A percentile compares a stretch with the other conserved stretches of the same genome.
phyloP scores from a whole-genome alignment of 2,329 filamentous ascomycete genomes.

The Sporothrix protearum region DNA sequence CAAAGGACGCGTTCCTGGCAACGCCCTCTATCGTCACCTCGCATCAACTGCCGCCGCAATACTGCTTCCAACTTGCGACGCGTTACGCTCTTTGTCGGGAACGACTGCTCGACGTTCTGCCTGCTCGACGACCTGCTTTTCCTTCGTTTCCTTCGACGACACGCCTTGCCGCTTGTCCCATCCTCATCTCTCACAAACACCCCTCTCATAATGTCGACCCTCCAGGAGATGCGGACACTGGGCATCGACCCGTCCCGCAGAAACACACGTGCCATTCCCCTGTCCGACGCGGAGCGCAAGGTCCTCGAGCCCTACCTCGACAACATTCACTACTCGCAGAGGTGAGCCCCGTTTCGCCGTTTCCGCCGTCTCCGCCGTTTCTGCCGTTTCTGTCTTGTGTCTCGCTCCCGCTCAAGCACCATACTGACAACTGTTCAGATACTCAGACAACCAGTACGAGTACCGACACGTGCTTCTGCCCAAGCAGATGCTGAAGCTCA shows the following conservation, averaged over 20 bases:
- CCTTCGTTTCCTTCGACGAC: neutral
- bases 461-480: slow-evolving; percentile 97
- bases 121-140: neutral
- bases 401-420: neutral
- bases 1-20: neutral
- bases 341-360: slow-evolving; percentile 56
- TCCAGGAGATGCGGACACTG: slow-evolving; percentile 33
- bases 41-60: neutral
- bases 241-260: slow-evolving; percentile 80
- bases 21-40: neutral
- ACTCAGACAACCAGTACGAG: slow-evolving; percentile 88
- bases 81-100: neutral
- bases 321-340: slow-evolving; percentile 81
- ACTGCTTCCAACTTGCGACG: neutral
- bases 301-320: slow-evolving; percentile 89
- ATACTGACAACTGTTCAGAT: slow-evolving; percentile 52
- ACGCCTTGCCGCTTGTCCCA: neutral
- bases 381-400: neutral
- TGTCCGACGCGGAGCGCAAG: slow-evolving; percentile 77
- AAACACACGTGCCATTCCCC: slow-evolving; percentile 77
- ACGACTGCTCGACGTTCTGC: neutral
- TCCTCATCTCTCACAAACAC: too few relatives aligned
- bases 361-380: slow-evolving; percentile 58
- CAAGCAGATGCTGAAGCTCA: slow-evolving; percentile 96
- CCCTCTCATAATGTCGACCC: slow-evolving; percentile 26